Base-by-base conservation (phyloP, 805 yeast species). In the Clavispora fructus region DNA sequence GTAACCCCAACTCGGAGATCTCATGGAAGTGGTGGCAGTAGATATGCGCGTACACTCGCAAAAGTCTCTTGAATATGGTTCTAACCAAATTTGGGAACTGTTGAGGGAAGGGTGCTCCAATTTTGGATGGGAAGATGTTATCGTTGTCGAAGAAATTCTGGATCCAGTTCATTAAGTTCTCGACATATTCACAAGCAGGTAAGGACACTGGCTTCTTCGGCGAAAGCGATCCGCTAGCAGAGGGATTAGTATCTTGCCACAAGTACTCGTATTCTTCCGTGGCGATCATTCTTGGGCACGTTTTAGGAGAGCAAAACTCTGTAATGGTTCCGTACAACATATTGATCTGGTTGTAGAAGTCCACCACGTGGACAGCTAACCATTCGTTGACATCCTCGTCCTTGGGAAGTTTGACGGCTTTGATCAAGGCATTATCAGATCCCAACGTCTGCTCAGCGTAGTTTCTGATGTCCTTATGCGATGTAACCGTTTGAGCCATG, bases 11-110 rank as follows among this genome's bases (percentile, higher is more conserved):
- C 62, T 91, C 98, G 35, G 90, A 80, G 47, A 94, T 87, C 65
- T 92, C 97, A 62, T 90, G 96, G 65, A 94, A 92, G 64, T 94
- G 99, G 61, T 94, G 98, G 61, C 99, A 94, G 66, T 94, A 94
- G 39, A 94, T 87, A 67, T 94, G 99, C 1, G 99, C 98, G 61
- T 94, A 94, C 4, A 94, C 90, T 62, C 99, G 78, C 67, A 91
- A 94, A 42, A 94, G 72, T 54, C 99, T 79, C 67, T 92, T 89
- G 74, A 94, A 80, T 40, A 94, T 88, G 16, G 95, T 91, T 58
- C 83, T 85, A 39, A 89, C 87, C 50, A 88, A 75, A 7, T 82
- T 76, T 19, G 82, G 82, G 58, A 95, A 91, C 54, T 85, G 88
- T 43, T 82, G 82, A 7, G 97, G 94, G 65, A 94, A 94, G 2